These are phyloP conservation scores for Barnettozyma pratensis DNA, from an alignment of 805 yeast genomes.

Conservation along the genomic window DNA sequence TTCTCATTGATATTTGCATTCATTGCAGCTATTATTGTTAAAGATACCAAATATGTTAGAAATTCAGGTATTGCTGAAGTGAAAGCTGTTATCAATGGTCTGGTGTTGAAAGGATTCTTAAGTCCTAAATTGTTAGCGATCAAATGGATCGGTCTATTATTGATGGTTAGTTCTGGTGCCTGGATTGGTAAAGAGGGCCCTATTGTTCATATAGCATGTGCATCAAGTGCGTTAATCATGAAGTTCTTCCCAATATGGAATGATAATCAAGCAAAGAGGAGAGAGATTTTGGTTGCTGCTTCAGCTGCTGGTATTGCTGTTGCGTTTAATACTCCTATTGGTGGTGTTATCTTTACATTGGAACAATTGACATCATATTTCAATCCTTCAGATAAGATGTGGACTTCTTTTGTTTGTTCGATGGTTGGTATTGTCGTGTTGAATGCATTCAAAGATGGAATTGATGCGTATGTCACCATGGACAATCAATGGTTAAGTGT, in stretches of 20 bases:
- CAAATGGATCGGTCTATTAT: constrained; percentile 53
- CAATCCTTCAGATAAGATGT: constrained; percentile 60
- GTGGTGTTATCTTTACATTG: constrained; percentile 76
- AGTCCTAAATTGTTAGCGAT: constrained; percentile 45
- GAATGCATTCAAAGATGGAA: constrained; percentile 40
- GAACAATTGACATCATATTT: constrained; percentile 65
- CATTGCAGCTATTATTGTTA: constrained; percentile 28
- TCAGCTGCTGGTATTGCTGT: constrained; percentile 81
- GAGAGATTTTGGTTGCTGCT: constrained; percentile 70
- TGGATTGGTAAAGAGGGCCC: constrained; percentile 91
- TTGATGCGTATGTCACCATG: constrained; percentile 60
- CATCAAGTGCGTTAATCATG: constrained; percentile 41
- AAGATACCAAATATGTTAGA: constrained; percentile 33
- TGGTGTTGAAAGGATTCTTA: constrained; percentile 48
- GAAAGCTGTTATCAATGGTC: constrained; percentile 63
- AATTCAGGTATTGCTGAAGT: constrained; percentile 73
- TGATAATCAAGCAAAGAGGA: constrained; percentile 50
- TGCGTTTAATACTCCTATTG: constrained; percentile 84
- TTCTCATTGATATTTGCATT: constrained; percentile 35
- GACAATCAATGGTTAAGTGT: constrained; percentile 68
- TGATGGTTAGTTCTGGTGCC: constrained; percentile 70
- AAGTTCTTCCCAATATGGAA: constrained; percentile 26
- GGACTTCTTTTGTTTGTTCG: constrained; percentile 81
- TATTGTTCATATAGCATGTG: constrained; percentile 70
- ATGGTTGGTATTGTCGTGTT: constrained; percentile 64